phyloP scores from a whole-genome alignment of 495 filamentous ascomycete genomes.

The Penicillium steckii region DNA sequence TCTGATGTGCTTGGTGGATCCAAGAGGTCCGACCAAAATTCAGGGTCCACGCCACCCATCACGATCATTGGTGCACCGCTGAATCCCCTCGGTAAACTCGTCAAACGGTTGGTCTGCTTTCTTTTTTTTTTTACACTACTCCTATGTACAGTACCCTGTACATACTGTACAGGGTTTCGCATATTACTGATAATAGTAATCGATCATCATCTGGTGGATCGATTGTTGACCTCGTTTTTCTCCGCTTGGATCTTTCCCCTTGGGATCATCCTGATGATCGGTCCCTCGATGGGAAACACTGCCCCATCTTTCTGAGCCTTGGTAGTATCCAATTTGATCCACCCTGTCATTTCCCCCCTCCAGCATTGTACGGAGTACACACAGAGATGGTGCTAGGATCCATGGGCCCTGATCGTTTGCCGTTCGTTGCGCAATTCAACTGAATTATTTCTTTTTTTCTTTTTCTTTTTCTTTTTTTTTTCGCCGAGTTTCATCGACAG shows the following conservation, averaged over 20 bases:
- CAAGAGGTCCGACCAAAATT: neutral
- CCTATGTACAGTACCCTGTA: too few relatives aligned
- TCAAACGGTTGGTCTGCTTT: neutral
- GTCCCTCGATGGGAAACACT: neutral
- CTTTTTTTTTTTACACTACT: neutral
- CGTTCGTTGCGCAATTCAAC: neutral
- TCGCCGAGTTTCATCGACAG: too few relatives aligned
- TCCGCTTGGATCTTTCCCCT: neutral
- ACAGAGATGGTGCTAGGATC: neutral
- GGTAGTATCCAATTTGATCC: neutral
- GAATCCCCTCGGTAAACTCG: slow-evolving; percentile 5
- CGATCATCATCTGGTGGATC: neutral
- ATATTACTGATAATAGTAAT: neutral
- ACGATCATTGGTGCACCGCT: neutral
- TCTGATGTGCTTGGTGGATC: slow-evolving; percentile 2
- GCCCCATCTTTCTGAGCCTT: neutral
- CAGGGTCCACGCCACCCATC: neutral
- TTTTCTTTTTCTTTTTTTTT: neutral
- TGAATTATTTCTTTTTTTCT: neutral
- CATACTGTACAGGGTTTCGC: neutral
- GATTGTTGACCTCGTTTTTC: neutral
- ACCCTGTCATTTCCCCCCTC: neutral
- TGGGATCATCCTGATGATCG: neutral
- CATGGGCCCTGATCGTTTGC: neutral
- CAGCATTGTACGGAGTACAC: neutral